Evolutionary conservation across 140 eudicot species (phyloP).

Genomic region (Ambrosia hybrid): DNA sequence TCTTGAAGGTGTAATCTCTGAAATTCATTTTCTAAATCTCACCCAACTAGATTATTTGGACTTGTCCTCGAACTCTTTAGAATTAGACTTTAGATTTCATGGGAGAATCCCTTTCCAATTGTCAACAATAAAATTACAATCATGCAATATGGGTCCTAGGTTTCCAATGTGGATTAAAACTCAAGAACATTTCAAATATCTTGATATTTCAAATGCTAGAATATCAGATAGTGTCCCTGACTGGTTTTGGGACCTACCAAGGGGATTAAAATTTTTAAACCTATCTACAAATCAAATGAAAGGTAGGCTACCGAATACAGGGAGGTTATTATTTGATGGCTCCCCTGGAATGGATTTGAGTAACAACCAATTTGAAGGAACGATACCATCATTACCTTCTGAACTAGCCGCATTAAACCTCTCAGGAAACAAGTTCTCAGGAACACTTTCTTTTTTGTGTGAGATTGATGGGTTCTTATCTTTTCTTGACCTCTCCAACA

Average conservation of each 20-base stretch:
- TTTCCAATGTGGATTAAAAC: slow-evolving; percentile 42
- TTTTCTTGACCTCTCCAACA: slow-evolving; percentile 36
- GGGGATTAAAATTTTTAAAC: background rate
- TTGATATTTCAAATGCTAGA: slow-evolving; percentile 39
- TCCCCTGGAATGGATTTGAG: slow-evolving; percentile 33
- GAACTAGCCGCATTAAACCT: slow-evolving; percentile 20
- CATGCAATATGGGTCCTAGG: slow-evolving; percentile 34
- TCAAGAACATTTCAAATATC: slow-evolving; percentile 1
- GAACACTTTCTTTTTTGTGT: slow-evolving; percentile 29
- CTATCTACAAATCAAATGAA: slow-evolving; percentile 34
- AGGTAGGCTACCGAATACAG: slow-evolving; percentile 30
- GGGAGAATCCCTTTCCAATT: slow-evolving; percentile 32
- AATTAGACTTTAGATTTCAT: slow-evolving; percentile 7
- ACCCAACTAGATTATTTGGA: slow-evolving; percentile 24
- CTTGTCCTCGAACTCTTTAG: slow-evolving; percentile 28
- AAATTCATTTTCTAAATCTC: slow-evolving; percentile 30
- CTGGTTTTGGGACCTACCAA: slow-evolving; percentile 39
- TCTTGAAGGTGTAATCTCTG: slow-evolving; percentile 31
- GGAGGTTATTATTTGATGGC: background rate
- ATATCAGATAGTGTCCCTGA: slow-evolving; percentile 36
- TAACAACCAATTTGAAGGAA: slow-evolving; percentile 27
- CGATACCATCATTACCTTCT: slow-evolving; percentile 20
- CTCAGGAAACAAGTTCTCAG: slow-evolving; percentile 30
- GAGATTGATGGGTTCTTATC: background rate
- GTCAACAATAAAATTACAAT: background rate